Evolutionary conservation across 2,329 filamentous ascomycete species (phyloP).

Genomic region (Aspergillus calidoustus): DNA sequence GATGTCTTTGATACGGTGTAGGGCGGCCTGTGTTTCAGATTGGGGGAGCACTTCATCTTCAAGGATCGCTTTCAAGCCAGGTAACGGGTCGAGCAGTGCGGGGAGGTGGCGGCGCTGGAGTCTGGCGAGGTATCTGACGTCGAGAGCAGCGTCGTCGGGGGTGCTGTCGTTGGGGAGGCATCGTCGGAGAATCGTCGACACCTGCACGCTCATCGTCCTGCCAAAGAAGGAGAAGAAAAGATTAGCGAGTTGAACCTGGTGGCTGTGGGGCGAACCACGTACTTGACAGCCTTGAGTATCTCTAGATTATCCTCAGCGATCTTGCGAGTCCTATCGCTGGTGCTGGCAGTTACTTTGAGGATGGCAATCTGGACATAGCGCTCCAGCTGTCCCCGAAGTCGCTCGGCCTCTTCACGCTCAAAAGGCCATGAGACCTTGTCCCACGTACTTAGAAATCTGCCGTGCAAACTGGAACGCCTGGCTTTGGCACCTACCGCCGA

Average conservation of each 20-base stretch:
- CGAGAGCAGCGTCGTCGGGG: slow-evolving; percentile 1
- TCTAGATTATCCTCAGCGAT: slow-evolving; percentile 16
- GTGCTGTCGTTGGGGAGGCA: slow-evolving; percentile 10
- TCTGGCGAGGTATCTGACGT: slow-evolving; percentile 12
- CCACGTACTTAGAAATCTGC: slow-evolving; percentile 5
- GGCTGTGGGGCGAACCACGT: background rate
- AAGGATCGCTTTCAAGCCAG: slow-evolving; percentile 8
- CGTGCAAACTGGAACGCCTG: slow-evolving; percentile 2
- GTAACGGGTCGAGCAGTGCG: slow-evolving; percentile 10
- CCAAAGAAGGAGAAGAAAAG: background rate
- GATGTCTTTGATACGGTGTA: slow-evolving; percentile 16
- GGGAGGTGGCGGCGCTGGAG: slow-evolving; percentile 4
- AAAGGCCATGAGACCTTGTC: slow-evolving; percentile 19
- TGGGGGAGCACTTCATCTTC: slow-evolving; percentile 11
- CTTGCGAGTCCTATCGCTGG: slow-evolving; percentile 8
- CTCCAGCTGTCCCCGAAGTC: slow-evolving; percentile 14
- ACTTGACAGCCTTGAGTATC: slow-evolving; percentile 20
- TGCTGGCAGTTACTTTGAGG: slow-evolving; percentile 14
- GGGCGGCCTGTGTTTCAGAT: slow-evolving; percentile 8
- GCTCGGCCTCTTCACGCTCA: slow-evolving; percentile 19
- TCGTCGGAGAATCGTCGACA: slow-evolving; percentile 17
- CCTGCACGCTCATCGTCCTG: slow-evolving; percentile 20
- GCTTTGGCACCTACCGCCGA: background rate
- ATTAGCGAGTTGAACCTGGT: background rate
- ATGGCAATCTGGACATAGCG: slow-evolving; percentile 20